Evolutionary conservation across 1,284 basidiomycete genomes (phyloP), one percentile per base, ranked within the genome.

Genomic region (Cutaneotrichosporon sp.): DNA sequence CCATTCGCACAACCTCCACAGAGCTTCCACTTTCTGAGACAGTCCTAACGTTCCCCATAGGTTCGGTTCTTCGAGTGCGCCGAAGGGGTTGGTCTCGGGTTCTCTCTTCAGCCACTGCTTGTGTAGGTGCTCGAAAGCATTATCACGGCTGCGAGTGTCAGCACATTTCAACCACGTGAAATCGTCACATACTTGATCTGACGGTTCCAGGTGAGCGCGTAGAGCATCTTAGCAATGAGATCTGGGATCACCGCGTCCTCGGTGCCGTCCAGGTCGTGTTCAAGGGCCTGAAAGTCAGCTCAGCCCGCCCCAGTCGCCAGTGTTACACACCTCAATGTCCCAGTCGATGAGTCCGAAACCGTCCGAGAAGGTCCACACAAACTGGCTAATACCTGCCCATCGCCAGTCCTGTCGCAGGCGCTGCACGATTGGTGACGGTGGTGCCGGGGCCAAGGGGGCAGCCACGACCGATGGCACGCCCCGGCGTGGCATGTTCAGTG

Each of bases 1-100:
- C 84, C 84, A 85, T 68, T 86, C 84, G 72, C 83, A 84, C n/a
- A 82, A 72, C 53, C 81, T 75, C 72, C 81, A 78, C 14, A 83
- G 70, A 1, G 78, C 77, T 50, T 76, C 71, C 10, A 83, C 82
- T 75, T 85, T 84, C 63, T 82, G 76, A 22, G 78, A 70, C 14
- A 85, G 63, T 2, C 80, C 78, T 1, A 85, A 71, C 7, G 82
- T 78, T 3, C 73, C 77, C 84, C 84, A 85, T 55, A 75, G 73
- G 51, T 80, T 65, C 0, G 77, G 76, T 30, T 76, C 75, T 34
- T 79, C 76, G 14, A 71, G 62, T 0, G 73, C 79, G 2, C 81
- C 81, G 6, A 82, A 66, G 6, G 70, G 61, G 36, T 65, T 74
- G 26, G 61, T 63, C 14, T 76, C 71, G 7, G 77, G 76, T 11